Conservation (phyloP, 352 stramenopile species). For the Pythium brachiatum region DNA sequence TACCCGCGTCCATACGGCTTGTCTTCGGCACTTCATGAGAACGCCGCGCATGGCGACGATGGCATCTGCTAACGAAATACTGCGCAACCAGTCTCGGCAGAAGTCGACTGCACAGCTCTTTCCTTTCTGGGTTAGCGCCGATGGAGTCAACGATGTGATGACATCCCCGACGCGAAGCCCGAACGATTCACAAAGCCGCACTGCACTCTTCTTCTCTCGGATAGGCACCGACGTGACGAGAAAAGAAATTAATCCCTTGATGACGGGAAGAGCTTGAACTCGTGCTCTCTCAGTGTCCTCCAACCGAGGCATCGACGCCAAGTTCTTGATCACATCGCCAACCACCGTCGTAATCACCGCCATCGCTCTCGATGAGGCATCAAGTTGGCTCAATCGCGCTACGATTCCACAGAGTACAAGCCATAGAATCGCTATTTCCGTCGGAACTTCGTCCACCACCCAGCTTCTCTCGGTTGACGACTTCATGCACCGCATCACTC, state of each 20-base stretch:
- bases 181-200: not conserved
- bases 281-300: not conserved
- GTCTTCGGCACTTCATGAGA: not conserved
- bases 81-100: constrained; percentile 9
- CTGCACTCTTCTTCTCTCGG: constrained; percentile 1
- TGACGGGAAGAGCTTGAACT: not conserved
- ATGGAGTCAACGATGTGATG: not conserved
- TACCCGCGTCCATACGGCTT: not conserved
- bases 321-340: constrained; percentile 8
- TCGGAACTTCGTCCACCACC: not conserved
- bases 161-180: constrained; percentile 14
- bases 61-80: not conserved
- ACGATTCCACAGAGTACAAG: constrained; percentile 1
- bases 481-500: not conserved
- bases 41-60: not conserved
- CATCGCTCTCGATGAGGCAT: not conserved
- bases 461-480: not conserved
- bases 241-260: constrained; percentile 9
- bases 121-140: not conserved
- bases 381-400: constrained; percentile 11
- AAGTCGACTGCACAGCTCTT: constrained; percentile 8
- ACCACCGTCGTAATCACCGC: not conserved
- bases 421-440: constrained; percentile 12
- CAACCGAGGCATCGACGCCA: constrained; percentile 1
- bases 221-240: constrained; percentile 8